Percentiles rank a stretch among this genome's conserved stretches.
These are phyloP conservation scores for Clavispora vitiphila DNA, from an alignment of 805 yeast genomes.

Conservation along the genomic window DNA sequence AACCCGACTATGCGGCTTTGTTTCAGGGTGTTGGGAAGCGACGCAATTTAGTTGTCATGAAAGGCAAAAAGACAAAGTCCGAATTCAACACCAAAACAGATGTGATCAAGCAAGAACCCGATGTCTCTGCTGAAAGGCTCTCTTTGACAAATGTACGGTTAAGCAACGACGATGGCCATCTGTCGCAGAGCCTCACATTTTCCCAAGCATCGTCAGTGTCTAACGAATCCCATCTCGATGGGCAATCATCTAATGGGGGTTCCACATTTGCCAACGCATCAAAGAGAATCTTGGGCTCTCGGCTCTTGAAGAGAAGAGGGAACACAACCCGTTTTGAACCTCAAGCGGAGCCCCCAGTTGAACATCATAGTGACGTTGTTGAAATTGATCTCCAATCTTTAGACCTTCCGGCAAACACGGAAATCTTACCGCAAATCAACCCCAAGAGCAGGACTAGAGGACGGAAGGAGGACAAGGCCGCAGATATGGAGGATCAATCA, in stretches of 20 bases:
- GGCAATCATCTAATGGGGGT: slow-evolving; percentile 2
- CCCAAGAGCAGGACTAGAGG: slow-evolving; percentile 47
- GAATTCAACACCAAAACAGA: slow-evolving; percentile 22
- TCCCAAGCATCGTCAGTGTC: slow-evolving; percentile 9
- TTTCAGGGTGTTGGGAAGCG: slow-evolving; percentile 41
- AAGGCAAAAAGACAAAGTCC: slow-evolving; percentile 15
- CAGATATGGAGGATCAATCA: slow-evolving; percentile 43
- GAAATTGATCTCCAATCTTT: slow-evolving; percentile 36
- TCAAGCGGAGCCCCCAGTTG: slow-evolving; percentile 1
- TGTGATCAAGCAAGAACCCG: not conserved
- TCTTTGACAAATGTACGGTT: slow-evolving; percentile 7
- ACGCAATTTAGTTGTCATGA: slow-evolving; percentile 24
- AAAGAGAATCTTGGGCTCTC: slow-evolving; percentile 36
- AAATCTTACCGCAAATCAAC: slow-evolving; percentile 32
- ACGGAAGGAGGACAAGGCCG: slow-evolving; percentile 57
- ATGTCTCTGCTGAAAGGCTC: not conserved
- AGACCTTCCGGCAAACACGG: slow-evolving; percentile 37
- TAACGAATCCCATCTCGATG: slow-evolving; percentile 3
- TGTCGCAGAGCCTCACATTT: slow-evolving; percentile 4
- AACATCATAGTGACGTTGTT: slow-evolving; percentile 24
- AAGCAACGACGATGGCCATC: slow-evolving; percentile 10
- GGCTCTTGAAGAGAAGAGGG: slow-evolving; percentile 28
- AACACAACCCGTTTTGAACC: not conserved
- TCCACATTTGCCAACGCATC: slow-evolving; percentile 30
- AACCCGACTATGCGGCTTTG: slow-evolving; percentile 41